Base-by-base conservation (phyloP, 169 alveolate genomes). In the Eimeria acervulina region DNA sequence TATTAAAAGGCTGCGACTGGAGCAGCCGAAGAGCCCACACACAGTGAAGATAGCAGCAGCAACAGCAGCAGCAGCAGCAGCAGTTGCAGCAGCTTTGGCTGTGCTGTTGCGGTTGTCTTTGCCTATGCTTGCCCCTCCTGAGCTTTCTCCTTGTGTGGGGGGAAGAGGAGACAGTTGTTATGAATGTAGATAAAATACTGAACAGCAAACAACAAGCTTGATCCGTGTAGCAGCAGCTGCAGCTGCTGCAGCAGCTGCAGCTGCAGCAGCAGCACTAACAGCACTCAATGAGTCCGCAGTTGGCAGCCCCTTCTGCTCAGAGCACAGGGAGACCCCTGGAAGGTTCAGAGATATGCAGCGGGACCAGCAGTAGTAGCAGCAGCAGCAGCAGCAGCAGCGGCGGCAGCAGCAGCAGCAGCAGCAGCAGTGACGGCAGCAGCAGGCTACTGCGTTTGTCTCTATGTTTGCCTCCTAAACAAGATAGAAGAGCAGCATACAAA, bases 201-300 rank as follows among this genome's bases (percentile, higher is more conserved):
- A 47, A 12, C 55, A 47, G 55, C 55, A 47, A 21, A 63, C 15
- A 19, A 21, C 15, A 28, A 21, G 74, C 28, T 21, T 21, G 38
- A n/a, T 10, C 80, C 47, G 15, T 68, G 44, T 23, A 0, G 80
- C 80, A 10, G 40, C 12, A 5, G 38, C 80, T n/a, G 80, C 44
- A 28, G 80, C 80, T 12, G 80, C 80, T n/a, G 80, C 47, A 33
- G 80, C 44, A 12, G 80, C 80, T 10, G 80, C 80, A 68, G 80
- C 80, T 12, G 8, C 80, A 33, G 80, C 80, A 31, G 80, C 42
- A 68, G 42, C 80, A 68, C n/a, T 42, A 31, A 42, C 80, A 68
- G 80, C 80, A 68, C 10, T 26, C 66, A 7, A 23, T 2, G 26
- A 55, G 66, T 7, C 26, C 2, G 26, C 5, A 55, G 66, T 12